A percentile compares a stretch with the other conserved stretches of the same genome.
Evolutionary conservation across 2,329 filamentous ascomycete species (phyloP).

Genomic region (Cercospora sp.): DNA sequence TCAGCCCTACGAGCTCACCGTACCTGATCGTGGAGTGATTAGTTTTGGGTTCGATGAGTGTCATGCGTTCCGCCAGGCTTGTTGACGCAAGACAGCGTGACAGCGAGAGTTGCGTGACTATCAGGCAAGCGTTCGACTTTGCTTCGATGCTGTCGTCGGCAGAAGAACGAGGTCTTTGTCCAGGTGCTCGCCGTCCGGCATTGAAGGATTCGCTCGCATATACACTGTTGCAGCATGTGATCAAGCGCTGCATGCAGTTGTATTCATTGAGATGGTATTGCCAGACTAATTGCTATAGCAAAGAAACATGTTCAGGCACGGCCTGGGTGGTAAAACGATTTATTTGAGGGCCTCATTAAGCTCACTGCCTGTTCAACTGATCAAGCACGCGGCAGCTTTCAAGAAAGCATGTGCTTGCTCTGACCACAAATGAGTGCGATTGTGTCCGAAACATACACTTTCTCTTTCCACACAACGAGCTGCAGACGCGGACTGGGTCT

Average conservation of each 20-base stretch:
- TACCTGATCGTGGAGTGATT: slow-evolving; percentile 4
- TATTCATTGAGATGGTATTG: neutral
- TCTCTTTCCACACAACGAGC: neutral
- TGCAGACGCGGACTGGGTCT: neutral
- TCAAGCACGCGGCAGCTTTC: neutral
- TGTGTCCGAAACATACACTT: neutral
- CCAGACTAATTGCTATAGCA: neutral
- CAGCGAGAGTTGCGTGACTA: neutral
- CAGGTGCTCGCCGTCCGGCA: neutral
- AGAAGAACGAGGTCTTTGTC: neutral
- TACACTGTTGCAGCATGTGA: neutral
- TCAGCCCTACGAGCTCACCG: slow-evolving; percentile 4
- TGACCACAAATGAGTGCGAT: neutral
- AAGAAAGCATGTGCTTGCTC: neutral
- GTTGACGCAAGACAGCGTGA: neutral
- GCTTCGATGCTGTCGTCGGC: neutral
- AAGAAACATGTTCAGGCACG: neutral
- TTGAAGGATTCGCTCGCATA: neutral
- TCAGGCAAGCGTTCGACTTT: neutral
- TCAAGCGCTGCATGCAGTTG: neutral
- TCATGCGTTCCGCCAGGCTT: neutral
- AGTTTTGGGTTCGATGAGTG: neutral
- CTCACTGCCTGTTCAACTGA: neutral
- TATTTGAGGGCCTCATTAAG: neutral
- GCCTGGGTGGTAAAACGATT: neutral